These are phyloP conservation scores for Zea luxurians DNA, from an alignment of 176 grass and related monocot species.

Conservation along the genomic window DNA sequence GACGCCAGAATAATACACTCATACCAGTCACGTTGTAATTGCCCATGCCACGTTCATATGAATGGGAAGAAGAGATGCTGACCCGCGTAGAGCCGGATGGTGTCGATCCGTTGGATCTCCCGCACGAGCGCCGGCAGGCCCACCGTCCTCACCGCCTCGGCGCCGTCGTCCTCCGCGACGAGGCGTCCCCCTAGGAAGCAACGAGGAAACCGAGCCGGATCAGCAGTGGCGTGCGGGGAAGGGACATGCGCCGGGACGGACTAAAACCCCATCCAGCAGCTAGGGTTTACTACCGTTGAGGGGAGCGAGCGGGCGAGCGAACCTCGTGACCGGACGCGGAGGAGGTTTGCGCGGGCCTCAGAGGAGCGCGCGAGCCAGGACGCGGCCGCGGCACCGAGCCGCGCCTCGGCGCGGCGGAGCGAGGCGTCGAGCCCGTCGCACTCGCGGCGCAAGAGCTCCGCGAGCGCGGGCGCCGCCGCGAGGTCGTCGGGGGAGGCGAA, in stretches of 20 bases:
- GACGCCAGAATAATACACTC: no score
- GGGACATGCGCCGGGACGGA: not conserved
- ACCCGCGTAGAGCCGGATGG: conserved; percentile 69
- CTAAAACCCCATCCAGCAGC: conserved; percentile 8
- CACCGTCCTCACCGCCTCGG: not conserved
- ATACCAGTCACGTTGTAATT: no score
- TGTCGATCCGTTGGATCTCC: conserved; percentile 63
- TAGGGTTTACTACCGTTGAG: conserved; percentile 13
- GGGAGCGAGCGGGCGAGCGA: not conserved
- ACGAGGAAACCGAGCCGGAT: conserved; percentile 12
- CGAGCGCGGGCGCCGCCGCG: conserved; percentile 42
- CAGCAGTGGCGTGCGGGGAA: not conserved
- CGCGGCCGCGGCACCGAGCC: conserved; percentile 35
- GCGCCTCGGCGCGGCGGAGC: conserved; percentile 43
- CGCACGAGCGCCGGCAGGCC: conserved; percentile 44
- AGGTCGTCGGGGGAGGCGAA: conserved; percentile 51
- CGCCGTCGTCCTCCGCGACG: not conserved
- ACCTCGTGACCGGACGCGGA: conserved; percentile 42
- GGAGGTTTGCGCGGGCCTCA: conserved; percentile 27
- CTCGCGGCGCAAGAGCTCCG: conserved; percentile 53
- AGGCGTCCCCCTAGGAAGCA: conserved; percentile 10
- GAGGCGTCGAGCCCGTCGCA: conserved; percentile 54
- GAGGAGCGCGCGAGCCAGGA: conserved; percentile 54
- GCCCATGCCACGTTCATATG: no score
- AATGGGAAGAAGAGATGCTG: conserved; percentile 1